Percentiles rank a stretch among this genome's conserved stretches.
Evolutionary conservation across 2,329 filamentous ascomycete genomes (phyloP).

Genomic region (Magnaporthales sp.): DNA sequence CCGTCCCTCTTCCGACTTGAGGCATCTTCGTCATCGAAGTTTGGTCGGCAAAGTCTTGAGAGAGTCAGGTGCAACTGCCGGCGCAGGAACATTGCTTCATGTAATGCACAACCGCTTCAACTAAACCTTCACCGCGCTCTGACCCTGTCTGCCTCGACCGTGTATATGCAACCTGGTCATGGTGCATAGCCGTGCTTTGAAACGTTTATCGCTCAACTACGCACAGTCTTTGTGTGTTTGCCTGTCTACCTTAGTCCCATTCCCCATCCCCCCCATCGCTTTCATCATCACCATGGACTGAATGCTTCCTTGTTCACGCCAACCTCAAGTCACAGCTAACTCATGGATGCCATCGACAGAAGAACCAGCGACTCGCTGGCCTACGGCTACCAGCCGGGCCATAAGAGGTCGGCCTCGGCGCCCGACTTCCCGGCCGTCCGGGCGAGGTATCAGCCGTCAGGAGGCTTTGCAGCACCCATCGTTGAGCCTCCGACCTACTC

Average conservation of each 20-base stretch:
- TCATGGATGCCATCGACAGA: conserved; percentile 2
- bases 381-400: conserved; percentile 14
- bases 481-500: conserved; percentile 9
- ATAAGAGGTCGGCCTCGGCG: conserved; percentile 42
- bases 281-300: background rate
- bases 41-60: background rate
- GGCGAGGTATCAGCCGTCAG: conserved; percentile 1
- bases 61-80: background rate
- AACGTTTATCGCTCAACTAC: background rate
- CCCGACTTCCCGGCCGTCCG: conserved; percentile 31
- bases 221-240: background rate
- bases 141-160: background rate
- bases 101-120: conserved; percentile 1
- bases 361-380: background rate
- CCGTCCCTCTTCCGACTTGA: background rate
- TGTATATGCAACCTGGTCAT: background rate
- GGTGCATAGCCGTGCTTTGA: conserved; percentile 1
- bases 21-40: background rate
- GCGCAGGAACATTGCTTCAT: background rate
- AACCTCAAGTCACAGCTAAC: background rate
- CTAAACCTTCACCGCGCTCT: conserved; percentile 1
- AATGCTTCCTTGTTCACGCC: background rate
- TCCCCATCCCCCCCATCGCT: background rate
- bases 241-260: background rate
- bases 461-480: conserved; percentile 1